These are phyloP conservation scores for Sanghuangporus sanghuang DNA, from an alignment of 1,284 basidiomycete species.

Conservation along the genomic window DNA sequence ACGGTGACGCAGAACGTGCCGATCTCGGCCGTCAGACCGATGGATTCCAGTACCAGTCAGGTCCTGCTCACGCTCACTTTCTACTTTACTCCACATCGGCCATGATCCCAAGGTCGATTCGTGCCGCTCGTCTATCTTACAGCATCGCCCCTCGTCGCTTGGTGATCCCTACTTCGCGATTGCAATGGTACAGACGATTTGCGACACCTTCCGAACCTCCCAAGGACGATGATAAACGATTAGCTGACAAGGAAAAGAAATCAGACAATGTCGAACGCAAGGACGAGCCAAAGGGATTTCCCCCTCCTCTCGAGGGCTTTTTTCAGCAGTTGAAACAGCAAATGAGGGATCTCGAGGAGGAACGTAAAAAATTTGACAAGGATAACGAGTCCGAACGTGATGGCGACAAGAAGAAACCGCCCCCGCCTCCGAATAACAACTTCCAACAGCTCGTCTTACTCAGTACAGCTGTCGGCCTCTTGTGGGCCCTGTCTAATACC, in stretches of 20 bases:
- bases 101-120: constrained; percentile 41
- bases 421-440: constrained; percentile 16
- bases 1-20: background rate
- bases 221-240: constrained; percentile 26
- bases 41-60: too few species aligned
- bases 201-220: constrained; percentile 37
- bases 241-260: constrained; percentile 33
- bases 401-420: constrained; percentile 41
- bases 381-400: constrained; percentile 36
- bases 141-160: constrained; percentile 22
- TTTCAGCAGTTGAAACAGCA: constrained; percentile 70
- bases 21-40: too few species aligned
- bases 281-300: constrained; percentile 26
- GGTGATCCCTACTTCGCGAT: constrained; percentile 29
- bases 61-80: background rate
- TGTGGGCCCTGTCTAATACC: constrained; percentile 65
- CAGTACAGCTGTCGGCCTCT: constrained; percentile 54
- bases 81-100: constrained; percentile 17
- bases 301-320: constrained; percentile 57
- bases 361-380: constrained; percentile 30
- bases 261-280: constrained; percentile 29
- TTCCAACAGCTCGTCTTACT: constrained; percentile 50
- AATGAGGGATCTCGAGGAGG: constrained; percentile 32
- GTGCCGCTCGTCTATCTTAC: constrained; percentile 33
- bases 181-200: constrained; percentile 31